Evolutionary conservation across 1,139 yeast species (phyloP).

Genomic region (Saccharomycopsis hybrid): DNA sequence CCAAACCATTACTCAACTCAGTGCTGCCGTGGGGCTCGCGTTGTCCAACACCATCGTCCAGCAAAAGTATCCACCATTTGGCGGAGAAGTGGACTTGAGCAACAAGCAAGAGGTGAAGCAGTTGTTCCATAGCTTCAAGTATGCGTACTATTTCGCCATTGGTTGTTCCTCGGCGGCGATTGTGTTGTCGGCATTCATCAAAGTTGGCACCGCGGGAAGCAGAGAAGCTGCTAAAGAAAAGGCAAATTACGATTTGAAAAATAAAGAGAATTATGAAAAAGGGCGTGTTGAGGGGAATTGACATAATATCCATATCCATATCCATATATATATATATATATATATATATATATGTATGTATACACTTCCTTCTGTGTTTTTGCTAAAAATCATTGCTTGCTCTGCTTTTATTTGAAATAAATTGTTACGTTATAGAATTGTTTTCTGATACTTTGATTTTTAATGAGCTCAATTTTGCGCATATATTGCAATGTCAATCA

Average conservation of each 20-base stretch:
- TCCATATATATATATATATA: no score
- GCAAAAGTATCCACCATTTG: conserved; percentile 29
- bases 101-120: conserved; percentile 15
- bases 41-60: conserved; percentile 33
- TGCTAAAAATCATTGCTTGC: no score
- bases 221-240: conserved; percentile 13
- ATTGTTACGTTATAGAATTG: no score
- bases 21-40: conserved; percentile 37
- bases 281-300: neutral
- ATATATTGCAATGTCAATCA: no score
- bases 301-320: no score
- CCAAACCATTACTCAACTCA: conserved; percentile 36
- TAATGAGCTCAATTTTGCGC: no score
- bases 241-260: conserved; percentile 12
- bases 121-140: conserved; percentile 31
- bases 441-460: no score
- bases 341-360: no score
- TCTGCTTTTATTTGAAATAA: no score
- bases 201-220: conserved; percentile 29
- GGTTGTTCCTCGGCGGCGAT: conserved; percentile 32
- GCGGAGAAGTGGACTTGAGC: conserved; percentile 15
- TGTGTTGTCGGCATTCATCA: conserved; percentile 30
- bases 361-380: no score
- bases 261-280: conserved; percentile 8
- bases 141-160: conserved; percentile 37